phyloP scores from a whole-genome alignment of 495 filamentous ascomycete species.

The Talaromyces liani region DNA sequence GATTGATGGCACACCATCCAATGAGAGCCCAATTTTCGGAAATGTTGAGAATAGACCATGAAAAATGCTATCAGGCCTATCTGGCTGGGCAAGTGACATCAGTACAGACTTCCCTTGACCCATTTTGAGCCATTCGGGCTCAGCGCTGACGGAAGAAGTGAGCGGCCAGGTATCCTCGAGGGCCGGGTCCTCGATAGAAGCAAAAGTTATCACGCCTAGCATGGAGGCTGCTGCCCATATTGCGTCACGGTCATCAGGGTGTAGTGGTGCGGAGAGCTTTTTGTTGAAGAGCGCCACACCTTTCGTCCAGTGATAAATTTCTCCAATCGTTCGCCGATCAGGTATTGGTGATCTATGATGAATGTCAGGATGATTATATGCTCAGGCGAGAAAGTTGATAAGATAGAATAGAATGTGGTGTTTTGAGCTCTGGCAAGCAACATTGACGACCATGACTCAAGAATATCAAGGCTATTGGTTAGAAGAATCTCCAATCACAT shows the following conservation, averaged over 20 bases:
- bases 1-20: not conserved
- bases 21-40: not conserved
- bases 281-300: slow-evolving; percentile 22
- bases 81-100: slow-evolving; percentile 23
- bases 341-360: not conserved
- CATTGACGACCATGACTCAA: not conserved
- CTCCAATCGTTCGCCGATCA: slow-evolving; percentile 13
- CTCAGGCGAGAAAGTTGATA: not conserved
- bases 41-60: slow-evolving; percentile 14
- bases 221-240: slow-evolving; percentile 33
- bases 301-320: slow-evolving; percentile 26
- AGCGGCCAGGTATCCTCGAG: slow-evolving; percentile 29
- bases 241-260: slow-evolving; percentile 28
- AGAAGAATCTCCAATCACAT: not conserved
- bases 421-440: not conserved
- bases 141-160: slow-evolving; percentile 14
- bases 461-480: not conserved
- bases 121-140: slow-evolving; percentile 30
- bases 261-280: slow-evolving; percentile 22
- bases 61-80: slow-evolving; percentile 30
- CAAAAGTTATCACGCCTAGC: slow-evolving; percentile 25
- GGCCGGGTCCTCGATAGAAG: slow-evolving; percentile 19
- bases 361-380: not conserved
- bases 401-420: not conserved
- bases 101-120: slow-evolving; percentile 25